Evolutionary conservation across 345 rosid species (phyloP), one percentile per base, ranked within the genome.

Genomic region (Boechera stricta): DNA sequence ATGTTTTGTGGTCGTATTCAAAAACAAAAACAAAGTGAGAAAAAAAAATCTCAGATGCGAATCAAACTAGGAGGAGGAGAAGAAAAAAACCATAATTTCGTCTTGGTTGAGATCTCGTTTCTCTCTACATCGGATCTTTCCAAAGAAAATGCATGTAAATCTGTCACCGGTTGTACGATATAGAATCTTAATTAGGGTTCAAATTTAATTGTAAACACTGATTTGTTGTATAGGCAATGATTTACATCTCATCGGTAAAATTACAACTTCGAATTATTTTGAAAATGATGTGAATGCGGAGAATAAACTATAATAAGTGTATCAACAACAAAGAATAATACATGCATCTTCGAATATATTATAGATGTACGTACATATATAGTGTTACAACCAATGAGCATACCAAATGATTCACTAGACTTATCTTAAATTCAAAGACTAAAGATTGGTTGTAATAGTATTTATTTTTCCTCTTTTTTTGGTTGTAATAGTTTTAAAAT

Each of bases 391-490:
- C 31, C 16, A 60, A 10, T 38, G 47, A 60, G 8, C 45, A 60
- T 32, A 32, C 44, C 45, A 18, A 36, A 36, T 60, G 10, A 10
- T 18, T 36, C 8, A 18, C 42, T 8, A 3, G 9, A 13, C 13
- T 35, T 39, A 24, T 41, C 67, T 63, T 63, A 6, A 4, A 63
- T 42, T 28, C 35, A 26, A 63, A 63, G 67, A 42, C 7, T 63
- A 63, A 56, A 63, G 35, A 63, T 63, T 65, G 7, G 57, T 53
- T 64, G 77, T 66, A 64, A 63, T 32, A 64, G 35, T 62, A 28
- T 35, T 32, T 16, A 2, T 18, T 3, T 28, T 4, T 11, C 48
- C 13, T 44, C n/a, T 4, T 44, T 48, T 41, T 48, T 42, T 4
- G 6, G 52, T 49, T 49, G 55, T 49, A 24, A 52, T 24, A 52